Base-by-base conservation (phyloP, 2,329 filamentous ascomycete genomes). In the Endothia cerciana region DNA sequence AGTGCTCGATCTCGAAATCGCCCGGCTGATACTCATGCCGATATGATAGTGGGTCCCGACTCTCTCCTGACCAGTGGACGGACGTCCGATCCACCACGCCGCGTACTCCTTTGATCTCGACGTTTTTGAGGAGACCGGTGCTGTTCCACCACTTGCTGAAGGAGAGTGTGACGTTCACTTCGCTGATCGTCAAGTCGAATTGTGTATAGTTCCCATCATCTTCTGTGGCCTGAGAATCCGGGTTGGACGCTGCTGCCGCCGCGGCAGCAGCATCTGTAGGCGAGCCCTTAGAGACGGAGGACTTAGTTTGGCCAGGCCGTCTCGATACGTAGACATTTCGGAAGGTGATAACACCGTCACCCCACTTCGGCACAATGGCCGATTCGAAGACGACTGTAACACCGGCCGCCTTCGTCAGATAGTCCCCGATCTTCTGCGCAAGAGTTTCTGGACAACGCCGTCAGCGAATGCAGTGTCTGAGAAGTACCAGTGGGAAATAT, bases 61-160 rank as follows among this genome's bases (percentile, higher is more conserved):
- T 82, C 59, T 90, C 88, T 41, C 83, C 83, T 5, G 85, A 82
- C 85, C 92, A 95, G 65, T 83, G 81, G 2, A 99, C 91, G 57
- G 89, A 91, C 0, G 93, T 97, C 66, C 95, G 87, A 77, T 99
- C 95, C 55, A 99, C 85, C 5, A 98, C 92, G 28, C 95, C 95
- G 67, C 95, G 87, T 38, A 99, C 91, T 4, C 95, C 95, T 74
- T 93, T 95, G 62, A 99, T 90, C 74, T 97, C 93, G 51, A 99
- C 95, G 74, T 98, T 92, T 72, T 92, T 90, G 10, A 99, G 81
- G 6, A 96, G 84, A 0, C 95, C 95, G 77, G 94, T 97, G 28
- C 95, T 94, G 72, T 97, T 98, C 87, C 97, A 96, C 95, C 95
- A 99, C 75, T 97, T 98, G n/a, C 93, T 85, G 72, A 99, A 98